Conservation (phyloP, 345 rosid genomes). For the Ricinus communis region DNA sequence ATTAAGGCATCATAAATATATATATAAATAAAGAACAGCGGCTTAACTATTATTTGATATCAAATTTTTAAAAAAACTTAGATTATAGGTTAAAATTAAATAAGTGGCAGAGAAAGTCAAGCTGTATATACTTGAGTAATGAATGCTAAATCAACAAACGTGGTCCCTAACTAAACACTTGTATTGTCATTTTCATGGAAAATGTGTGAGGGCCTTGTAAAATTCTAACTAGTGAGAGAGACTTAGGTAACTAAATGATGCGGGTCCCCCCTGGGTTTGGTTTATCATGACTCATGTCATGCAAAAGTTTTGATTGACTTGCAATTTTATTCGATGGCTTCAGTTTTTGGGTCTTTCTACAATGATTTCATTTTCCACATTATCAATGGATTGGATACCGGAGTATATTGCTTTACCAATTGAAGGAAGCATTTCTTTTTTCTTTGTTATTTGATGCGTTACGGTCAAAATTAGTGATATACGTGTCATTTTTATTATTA, state of each 20-base stretch:
- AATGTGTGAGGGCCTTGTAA: slow-evolving; percentile 20
- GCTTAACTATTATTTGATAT: no score
- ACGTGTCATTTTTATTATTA: no score
- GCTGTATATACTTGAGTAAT: no score
- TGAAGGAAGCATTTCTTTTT: no score
- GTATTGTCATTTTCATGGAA: slow-evolving; percentile 22
- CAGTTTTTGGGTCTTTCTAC: neutral
- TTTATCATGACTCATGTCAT: neutral
- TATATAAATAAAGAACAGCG: no score
- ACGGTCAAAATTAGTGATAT: no score
- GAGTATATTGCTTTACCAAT: no score
- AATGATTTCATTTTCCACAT: neutral
- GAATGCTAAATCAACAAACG: neutral
- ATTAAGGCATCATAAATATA: no score
- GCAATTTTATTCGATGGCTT: neutral
- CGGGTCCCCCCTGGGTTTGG: neutral
- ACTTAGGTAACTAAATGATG: slow-evolving; percentile 9
- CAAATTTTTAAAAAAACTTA: no score
- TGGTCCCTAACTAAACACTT: slow-evolving; percentile 20
- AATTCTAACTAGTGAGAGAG: slow-evolving; percentile 25
- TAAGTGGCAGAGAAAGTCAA: no score
- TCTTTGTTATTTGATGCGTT: no score
- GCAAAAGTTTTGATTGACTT: neutral
- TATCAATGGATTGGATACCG: neutral
- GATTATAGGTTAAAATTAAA: no score